phyloP scores from a whole-genome alignment of 345 rosid species.

The Arabis alpina region DNA sequence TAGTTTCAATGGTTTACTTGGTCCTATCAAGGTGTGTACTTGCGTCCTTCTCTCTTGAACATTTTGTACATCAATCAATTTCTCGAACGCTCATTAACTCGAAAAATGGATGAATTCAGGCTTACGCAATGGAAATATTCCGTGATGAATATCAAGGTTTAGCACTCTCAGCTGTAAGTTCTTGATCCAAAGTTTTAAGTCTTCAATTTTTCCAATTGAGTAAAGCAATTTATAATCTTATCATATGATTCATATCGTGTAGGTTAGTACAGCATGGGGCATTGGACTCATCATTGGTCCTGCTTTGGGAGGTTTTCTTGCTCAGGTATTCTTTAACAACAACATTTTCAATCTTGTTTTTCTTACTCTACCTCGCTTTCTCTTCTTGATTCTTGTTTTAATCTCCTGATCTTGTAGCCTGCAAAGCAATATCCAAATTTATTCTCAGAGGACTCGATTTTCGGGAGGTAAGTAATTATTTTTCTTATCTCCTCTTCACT shows the following conservation, averaged over 20 bases:
- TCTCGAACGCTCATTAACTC: not conserved
- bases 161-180: conserved; percentile 82
- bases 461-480: conserved; percentile 58
- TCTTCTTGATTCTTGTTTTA: conserved; percentile 26
- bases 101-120: conserved; percentile 49
- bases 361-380: not conserved
- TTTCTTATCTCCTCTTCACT: conserved; percentile 2
- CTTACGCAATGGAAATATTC: conserved; percentile 81
- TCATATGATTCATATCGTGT: conserved; percentile 5
- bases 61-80: not conserved
- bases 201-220: not conserved
- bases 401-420: conserved; percentile 53
- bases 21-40: conserved; percentile 94
- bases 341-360: not conserved
- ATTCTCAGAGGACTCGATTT: conserved; percentile 70
- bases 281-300: conserved; percentile 97
- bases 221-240: not conserved
- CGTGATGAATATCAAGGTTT: conserved; percentile 78
- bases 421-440: conserved; percentile 77
- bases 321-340: conserved; percentile 64
- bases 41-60: not conserved
- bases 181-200: not conserved
- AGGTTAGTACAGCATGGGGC: conserved; percentile 98
- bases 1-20: conserved; percentile 86
- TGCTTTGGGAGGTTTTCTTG: conserved; percentile 88